These are phyloP conservation scores for Echinosphaeria canescens DNA, from an alignment of 2,329 filamentous ascomycete genomes.

Conservation along the genomic window DNA sequence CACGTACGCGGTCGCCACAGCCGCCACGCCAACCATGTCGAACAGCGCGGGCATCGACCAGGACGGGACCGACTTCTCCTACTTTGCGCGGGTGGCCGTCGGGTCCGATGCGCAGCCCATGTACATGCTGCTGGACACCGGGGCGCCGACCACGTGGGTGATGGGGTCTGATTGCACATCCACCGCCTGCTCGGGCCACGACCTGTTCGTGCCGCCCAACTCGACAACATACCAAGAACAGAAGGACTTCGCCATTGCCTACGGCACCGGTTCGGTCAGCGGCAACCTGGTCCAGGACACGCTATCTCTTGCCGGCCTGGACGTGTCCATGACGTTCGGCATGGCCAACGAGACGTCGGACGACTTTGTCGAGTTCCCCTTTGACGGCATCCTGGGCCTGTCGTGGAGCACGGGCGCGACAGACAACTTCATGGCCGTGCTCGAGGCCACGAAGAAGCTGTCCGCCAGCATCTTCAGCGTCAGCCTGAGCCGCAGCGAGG, in stretches of 20 bases:
- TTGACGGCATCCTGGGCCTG: constrained; percentile 73
- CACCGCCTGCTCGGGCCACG: constrained; percentile 45
- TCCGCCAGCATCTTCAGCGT: constrained; percentile 46
- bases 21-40: constrained; percentile 18
- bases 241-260: constrained; percentile 41
- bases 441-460: constrained; percentile 34
- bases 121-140: constrained; percentile 44
- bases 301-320: constrained; percentile 42
- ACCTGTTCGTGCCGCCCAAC: constrained; percentile 41
- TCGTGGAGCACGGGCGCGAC: constrained; percentile 37
- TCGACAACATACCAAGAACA: constrained; percentile 38
- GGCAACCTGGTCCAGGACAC: constrained; percentile 46
- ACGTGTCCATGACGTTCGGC: constrained; percentile 45
- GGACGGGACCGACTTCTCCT: constrained; percentile 43
- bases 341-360: constrained; percentile 48
- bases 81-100: constrained; percentile 34
- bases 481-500: constrained; percentile 42
- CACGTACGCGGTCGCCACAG: constrained; percentile 22
- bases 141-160: constrained; percentile 60
- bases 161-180: constrained; percentile 51
- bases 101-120: constrained; percentile 30
- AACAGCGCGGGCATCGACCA: constrained; percentile 35
- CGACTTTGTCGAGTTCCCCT: constrained; percentile 59
- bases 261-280: constrained; percentile 56
- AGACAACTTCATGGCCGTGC: constrained; percentile 43